Evolutionary conservation across 176 grass and related monocot species (phyloP), one percentile per base, ranked within the genome.

Genomic region (Juncus effusus): DNA sequence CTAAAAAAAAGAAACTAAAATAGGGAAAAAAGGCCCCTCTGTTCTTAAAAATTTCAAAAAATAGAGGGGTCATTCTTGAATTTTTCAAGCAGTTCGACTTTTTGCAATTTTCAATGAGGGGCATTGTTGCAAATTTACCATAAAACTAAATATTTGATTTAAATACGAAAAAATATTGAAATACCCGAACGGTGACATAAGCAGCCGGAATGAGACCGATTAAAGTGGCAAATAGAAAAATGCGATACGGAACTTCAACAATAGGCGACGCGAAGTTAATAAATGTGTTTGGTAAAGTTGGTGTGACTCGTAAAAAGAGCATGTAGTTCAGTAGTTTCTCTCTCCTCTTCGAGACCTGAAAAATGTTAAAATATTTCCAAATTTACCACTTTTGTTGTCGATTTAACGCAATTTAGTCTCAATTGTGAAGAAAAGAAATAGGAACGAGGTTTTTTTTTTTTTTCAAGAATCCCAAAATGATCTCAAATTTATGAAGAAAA

Each of bases 261-360:
- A 99, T 99, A 7, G 94, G 94, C 12, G 94, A 99, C 74, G 94
- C 94, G 15, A 99, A 80, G 78, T 99, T 99, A 53, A 99, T 99
- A 75, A 99, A 99, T 16, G 94, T 99, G 75, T 99, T 93, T 52
- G 94, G 94, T 82, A 99, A 86, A 63, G 88, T 90, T 35, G 94
- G 94, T 36, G 94, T 99, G 36, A 99, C 94, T 85, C 94, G 83
- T 59, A 97, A 80, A 59, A 99, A 99, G 68, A 93, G 78, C 58
- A 99, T 99, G 78, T 99, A 99, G 76, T 99, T 99, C 65, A 99
- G 80, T 71, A 99, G 73, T 65, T 93, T 99, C 10, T 90, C 74
- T 84, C 85, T 86, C 88, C 94, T 99, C 77, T 89, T 99, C 9
- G 88, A 51, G 36, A 99, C 85, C 94, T 99, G 65, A 72, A 87